Conservation (phyloP, 1,139 yeast species). For the Eremothecium sinecaudum region DNA sequence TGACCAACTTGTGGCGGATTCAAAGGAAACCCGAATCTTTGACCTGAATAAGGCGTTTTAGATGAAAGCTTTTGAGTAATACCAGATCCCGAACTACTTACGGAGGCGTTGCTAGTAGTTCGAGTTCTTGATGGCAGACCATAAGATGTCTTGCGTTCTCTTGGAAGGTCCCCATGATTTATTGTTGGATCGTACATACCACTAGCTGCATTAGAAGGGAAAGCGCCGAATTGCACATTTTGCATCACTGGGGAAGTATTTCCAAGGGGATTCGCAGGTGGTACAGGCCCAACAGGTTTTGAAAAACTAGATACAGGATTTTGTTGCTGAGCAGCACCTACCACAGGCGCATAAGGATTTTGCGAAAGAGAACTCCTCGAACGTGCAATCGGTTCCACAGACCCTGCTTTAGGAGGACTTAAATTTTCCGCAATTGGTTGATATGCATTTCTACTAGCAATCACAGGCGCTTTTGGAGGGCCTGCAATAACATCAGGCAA, state of each 20-base stretch:
- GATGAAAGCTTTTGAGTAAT: conserved; percentile 8
- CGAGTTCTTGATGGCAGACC: conserved; percentile 13
- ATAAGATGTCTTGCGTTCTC: conserved; percentile 5
- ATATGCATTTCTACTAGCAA: not conserved
- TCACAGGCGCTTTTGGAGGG: not conserved
- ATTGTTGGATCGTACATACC: too few relatives aligned
- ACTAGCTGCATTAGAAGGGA: too few relatives aligned
- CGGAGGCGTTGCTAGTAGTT: conserved; percentile 22
- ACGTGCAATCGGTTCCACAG: too few relatives aligned
- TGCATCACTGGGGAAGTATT: too few relatives aligned
- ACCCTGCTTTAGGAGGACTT: too few relatives aligned
- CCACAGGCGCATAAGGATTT: conserved; percentile 1
- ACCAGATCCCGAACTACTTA: conserved; percentile 11
- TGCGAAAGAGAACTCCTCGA: too few relatives aligned
- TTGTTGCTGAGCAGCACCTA: too few relatives aligned
- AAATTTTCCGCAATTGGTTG: not conserved
- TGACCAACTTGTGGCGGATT: not conserved
- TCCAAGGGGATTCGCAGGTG: too few relatives aligned
- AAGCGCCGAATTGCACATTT: too few relatives aligned
- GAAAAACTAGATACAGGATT: too few relatives aligned
- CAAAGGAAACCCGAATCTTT: not conserved
- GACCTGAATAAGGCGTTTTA: conserved; percentile 11
- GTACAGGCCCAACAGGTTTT: too few relatives aligned
- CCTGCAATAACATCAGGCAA: not conserved
- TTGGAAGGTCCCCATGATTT: conserved; percentile 7